Percentiles rank a stretch among this genome's conserved stretches.
Evolutionary conservation across 2,329 filamentous ascomycete species (phyloP).

Genomic region (Cryphonectria parasitica): DNA sequence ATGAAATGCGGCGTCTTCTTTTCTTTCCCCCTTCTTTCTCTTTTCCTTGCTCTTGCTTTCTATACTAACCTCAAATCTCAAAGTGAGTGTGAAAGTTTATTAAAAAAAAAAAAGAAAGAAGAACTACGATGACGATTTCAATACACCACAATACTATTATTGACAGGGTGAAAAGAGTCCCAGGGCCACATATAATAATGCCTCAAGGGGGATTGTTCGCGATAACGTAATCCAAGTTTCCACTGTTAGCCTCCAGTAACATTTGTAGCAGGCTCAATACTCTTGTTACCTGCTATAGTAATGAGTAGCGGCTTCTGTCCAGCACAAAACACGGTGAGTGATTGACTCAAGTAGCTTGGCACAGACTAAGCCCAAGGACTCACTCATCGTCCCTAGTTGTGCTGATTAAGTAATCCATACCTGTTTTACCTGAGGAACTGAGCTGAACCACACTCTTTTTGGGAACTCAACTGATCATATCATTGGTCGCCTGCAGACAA

Average conservation of each 20-base stretch:
- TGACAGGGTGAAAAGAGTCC: not conserved
- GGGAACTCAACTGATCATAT: not conserved
- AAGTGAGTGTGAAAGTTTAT: too few relatives aligned
- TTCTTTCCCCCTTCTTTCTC: not conserved
- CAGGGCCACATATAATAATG: not conserved
- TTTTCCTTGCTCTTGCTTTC: not conserved
- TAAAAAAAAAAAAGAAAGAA: too few relatives aligned
- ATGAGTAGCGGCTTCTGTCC: not conserved
- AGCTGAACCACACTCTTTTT: not conserved
- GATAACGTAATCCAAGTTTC: conserved; percentile 12
- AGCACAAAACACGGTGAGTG: not conserved
- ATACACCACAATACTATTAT: not conserved
- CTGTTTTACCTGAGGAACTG: too few relatives aligned
- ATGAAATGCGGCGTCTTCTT: not conserved
- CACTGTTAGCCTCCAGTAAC: not conserved
- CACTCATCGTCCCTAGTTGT: not conserved
- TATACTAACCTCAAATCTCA: too few relatives aligned
- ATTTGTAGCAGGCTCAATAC: not conserved
- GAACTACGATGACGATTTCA: too few relatives aligned
- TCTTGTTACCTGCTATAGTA: too few relatives aligned
- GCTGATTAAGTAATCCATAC: too few relatives aligned
- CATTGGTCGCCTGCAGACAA: not conserved
- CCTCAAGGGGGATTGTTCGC: not conserved
- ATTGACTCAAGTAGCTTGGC: not conserved
- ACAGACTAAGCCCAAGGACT: not conserved